Evolutionary conservation across 768 basidiomycete species (phyloP), one percentile per base, ranked within the genome.

Genomic region (Leccinum imitatum): DNA sequence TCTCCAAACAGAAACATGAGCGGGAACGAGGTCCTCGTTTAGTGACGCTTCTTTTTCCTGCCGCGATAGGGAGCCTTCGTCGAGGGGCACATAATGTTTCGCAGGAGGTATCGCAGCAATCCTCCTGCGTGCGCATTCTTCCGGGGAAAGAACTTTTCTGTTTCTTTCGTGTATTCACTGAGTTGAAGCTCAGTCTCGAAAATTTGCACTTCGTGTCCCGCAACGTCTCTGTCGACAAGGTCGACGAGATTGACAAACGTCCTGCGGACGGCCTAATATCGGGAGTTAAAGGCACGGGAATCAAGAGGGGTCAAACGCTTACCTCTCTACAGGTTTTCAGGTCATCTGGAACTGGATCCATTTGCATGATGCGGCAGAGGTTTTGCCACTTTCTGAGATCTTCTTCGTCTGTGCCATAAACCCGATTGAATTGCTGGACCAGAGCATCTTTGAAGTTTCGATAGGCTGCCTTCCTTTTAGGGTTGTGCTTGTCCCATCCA

Each of bases 241-340:
- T 67, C 67, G 27, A 67, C 67, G 6, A 67, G 67, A 4, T 67
- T 68, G 14, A 66, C 60, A 2, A 54, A 17, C 0, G 52, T 63
- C 0, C 13, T 31, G 0, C 50, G 19, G 15, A 67, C 25, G 0
- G 58, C 60, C 66, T 67, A 11, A 27, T 11, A 15, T n/a, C 50
- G 8, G 2, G 11, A 25, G 31, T 1, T 33, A 0, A 1, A n/a
- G 1, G 1, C 3, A 21, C 17, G 19, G 1, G n/a, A 31, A 19
- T 2, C 11, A 52, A 52, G 1, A 31, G 10, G 31, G 15, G 25
- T 2, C 7, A 33, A 17, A 6, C 17, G 13, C 63, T 67, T 15
- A 25, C 66, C 63, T 66, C 59, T 46, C 59, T 56, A 37, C 66
- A 67, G 0, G 41, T 19, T 0, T 55, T 2, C 30, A 67, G 6